Base-by-base conservation (phyloP, 2,329 filamentous ascomycete species). In the Verticillium albo-atrum region DNA sequence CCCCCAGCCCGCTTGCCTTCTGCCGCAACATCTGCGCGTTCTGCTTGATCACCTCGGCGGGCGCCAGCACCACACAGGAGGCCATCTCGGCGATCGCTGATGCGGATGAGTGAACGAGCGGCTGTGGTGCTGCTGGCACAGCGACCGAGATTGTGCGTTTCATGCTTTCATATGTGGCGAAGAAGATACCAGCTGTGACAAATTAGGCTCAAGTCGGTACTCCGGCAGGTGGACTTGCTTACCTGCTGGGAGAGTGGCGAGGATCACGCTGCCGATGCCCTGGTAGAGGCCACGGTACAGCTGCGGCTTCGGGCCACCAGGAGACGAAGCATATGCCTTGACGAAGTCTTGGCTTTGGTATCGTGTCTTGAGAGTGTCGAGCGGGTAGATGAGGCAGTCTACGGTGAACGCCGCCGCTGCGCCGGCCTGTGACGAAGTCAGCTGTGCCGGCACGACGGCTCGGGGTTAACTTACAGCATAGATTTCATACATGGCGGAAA, bases 181-280 rank as follows among this genome's bases (percentile, higher is more conserved):
- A 97, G 78, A 97, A 97, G 12, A 91, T 82, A 61, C 91, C 92
- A 56, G 92, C 90, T 89, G 65, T 55, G 20, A 12, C 23, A 23
- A 12, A 26, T 53, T 15, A 27, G 51, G 17, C 47, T 20, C 15
- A 1, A 52, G 53, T 72, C 58, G 70, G 65, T 26, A n/a, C 1
- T 32, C 30, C 30, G 6, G 50, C 17, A 37, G 32, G 17, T 12
- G 30, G 25, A 50, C 35, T 7, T 25, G 63, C 75, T 62, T 72
- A 91, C 89, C 91, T 59, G 90, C 90, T n/a, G 93, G 92, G n/a
- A 97, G 78, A 0, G 92, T 97, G 12, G 91, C 90, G 30, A 97
- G 75, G 10, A 97, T 86, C 25, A 96, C 89, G 67, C 90, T 93
- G 59, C 91, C 91, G 23, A 97, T 82, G 23, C 92, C 92, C 72